These are phyloP conservation scores for Monosporascus cannonballus DNA, from an alignment of 2,329 filamentous ascomycete species.

Conservation along the genomic window DNA sequence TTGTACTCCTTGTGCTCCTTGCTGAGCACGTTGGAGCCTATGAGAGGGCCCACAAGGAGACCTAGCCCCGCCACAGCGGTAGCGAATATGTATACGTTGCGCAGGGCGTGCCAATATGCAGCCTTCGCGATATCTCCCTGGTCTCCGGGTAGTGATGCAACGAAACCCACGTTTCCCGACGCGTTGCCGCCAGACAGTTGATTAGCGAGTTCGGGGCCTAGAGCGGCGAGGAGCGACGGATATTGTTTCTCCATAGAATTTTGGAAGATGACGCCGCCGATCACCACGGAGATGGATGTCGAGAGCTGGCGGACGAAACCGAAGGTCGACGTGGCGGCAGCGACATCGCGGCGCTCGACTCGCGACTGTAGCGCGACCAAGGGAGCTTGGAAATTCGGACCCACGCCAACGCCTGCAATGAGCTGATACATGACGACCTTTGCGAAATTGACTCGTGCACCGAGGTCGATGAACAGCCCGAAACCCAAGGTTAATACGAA, in stretches of 20 bases:
- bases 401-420: slow-evolving; percentile 57
- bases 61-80: slow-evolving; percentile 42
- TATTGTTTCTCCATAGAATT: slow-evolving; percentile 61
- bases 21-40: slow-evolving; percentile 45
- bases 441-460: slow-evolving; percentile 46
- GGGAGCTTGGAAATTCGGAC: slow-evolving; percentile 63
- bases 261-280: slow-evolving; percentile 75
- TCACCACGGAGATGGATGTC: slow-evolving; percentile 61
- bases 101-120: slow-evolving; percentile 44
- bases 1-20: slow-evolving; percentile 52
- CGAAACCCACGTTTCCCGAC: slow-evolving; percentile 43
- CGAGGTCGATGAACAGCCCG: slow-evolving; percentile 58
- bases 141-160: slow-evolving; percentile 36
- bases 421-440: slow-evolving; percentile 58
- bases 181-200: slow-evolving; percentile 45
- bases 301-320: slow-evolving; percentile 63
- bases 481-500: slow-evolving; percentile 57
- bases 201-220: slow-evolving; percentile 40
- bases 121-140: slow-evolving; percentile 29
- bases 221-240: slow-evolving; percentile 37
- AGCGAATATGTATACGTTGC: slow-evolving; percentile 54
- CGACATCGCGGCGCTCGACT: slow-evolving; percentile 57
- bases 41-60: slow-evolving; percentile 39
- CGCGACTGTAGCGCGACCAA: slow-evolving; percentile 63
- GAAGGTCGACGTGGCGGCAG: slow-evolving; percentile 62